Base-by-base conservation (phyloP, 257 asterid species). In the Ehretia macrophylla region DNA sequence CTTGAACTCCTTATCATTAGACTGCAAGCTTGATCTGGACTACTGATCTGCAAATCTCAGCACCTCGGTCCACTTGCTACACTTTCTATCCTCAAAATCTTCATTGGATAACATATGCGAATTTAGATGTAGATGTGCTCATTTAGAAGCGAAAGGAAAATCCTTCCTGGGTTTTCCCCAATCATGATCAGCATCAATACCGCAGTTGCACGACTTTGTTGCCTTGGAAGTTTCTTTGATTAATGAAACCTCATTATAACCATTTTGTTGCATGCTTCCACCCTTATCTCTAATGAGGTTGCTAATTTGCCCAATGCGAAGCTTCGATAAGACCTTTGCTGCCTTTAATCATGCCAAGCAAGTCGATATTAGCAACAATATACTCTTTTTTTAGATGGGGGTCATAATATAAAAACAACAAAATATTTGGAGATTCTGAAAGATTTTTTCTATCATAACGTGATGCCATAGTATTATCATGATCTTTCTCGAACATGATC, bases 301-400 rank as follows among this genome's bases (percentile, higher is more conserved):
- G 59, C 72, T 63, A 17, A 58, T 45, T 17, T 67, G 68, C 52
- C 79, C 72, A 27, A 65, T 67, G 9, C 66, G 74, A 60, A 86
- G 72, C 78, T 84, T 84, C 20, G 83, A 70, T 20, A 86, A 68
- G 46, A 83, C 35, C 69, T 76, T 81, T 44, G 63, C 69, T 14
- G 77, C 87, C 89, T 84, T 57, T 65, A 60, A 48, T 51, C 18
- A 51, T 66, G n/a, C 38, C 32, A 55, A 42, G 45, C 38, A 67
- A 55, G 59, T n/a, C 35, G 6, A 27, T 27, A 27, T n/a, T n/a
- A 27, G 3, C 35, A 27, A 27, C 35, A 27, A 27, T 27, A 27
- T 27, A 27, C 6, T 1, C 35, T n/a, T 27, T 27, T 1, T 27
- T 27, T 27, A 6, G 6, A 27, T 27, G n/a, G 3, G n/a, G n/a